These are phyloP conservation scores for Castanea sativa DNA, from an alignment of 306 rosid genomes.

Conservation along the genomic window DNA sequence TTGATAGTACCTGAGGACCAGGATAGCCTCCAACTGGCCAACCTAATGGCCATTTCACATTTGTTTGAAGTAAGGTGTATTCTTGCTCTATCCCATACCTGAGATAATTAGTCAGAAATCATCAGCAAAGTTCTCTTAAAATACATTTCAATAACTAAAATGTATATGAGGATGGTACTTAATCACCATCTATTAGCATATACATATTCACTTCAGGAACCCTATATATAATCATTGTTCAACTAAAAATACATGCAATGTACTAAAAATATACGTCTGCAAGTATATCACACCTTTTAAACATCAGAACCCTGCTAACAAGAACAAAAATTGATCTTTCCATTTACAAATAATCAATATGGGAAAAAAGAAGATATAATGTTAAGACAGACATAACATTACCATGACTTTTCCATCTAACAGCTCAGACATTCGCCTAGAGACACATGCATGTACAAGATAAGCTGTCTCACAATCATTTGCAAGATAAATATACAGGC, in stretches of 20 bases:
- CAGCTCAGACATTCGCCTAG: conserved; percentile 60
- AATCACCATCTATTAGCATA: background rate
- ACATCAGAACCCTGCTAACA: conserved; percentile 24
- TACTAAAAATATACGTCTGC: background rate
- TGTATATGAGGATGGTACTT: background rate
- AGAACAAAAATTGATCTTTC: background rate
- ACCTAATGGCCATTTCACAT: conserved; percentile 96
- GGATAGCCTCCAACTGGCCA: conserved; percentile 99
- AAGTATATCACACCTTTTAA: background rate
- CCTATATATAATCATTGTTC: background rate
- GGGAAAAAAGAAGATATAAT: background rate
- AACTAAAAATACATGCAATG: background rate
- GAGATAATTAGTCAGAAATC: conserved; percentile 31
- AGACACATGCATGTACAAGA: conserved; percentile 62
- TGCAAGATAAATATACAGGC: conserved; percentile 41
- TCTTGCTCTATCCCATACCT: conserved; percentile 99
- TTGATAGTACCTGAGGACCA: conserved; percentile 84
- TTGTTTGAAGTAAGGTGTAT: conserved; percentile 87
- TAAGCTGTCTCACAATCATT: conserved; percentile 42
- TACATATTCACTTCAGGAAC: background rate
- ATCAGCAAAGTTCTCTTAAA: conserved; percentile 24
- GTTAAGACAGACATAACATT: conserved; percentile 25
- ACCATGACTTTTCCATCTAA: conserved; percentile 68
- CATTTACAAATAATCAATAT: conserved; percentile 14
- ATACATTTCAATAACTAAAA: conserved; percentile 21